Conservation (phyloP, 352 stramenopile genomes). For the Phytophthora litchii region DNA sequence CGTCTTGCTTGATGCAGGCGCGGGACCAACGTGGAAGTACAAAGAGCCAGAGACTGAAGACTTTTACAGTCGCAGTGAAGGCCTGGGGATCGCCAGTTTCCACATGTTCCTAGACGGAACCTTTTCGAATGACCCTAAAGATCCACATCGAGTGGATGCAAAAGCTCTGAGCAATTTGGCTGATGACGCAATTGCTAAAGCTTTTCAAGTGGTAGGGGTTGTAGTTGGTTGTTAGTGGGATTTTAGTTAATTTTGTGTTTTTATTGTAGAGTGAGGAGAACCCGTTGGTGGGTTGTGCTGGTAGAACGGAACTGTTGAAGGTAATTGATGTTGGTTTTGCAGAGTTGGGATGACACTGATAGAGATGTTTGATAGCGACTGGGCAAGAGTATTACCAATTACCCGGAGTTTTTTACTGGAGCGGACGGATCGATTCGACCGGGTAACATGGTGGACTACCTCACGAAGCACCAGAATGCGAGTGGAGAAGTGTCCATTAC, state of each 20-base stretch:
- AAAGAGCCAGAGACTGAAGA: conserved; percentile 72
- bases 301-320: conserved; percentile 76
- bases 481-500: conserved; percentile 69
- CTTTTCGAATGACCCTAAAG: conserved; percentile 62
- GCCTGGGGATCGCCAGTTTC: conserved; percentile 80
- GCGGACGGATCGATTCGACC: conserved; percentile 52
- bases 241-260: conserved; percentile 6
- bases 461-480: conserved; percentile 59
- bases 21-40: conserved; percentile 71
- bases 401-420: conserved; percentile 75
- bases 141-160: conserved; percentile 66
- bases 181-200: conserved; percentile 68
- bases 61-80: conserved; percentile 75
- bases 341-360: too few species aligned
- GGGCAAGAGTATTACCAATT: conserved; percentile 67
- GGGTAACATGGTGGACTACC: conserved; percentile 84
- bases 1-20: conserved; percentile 82
- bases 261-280: conserved; percentile 51
- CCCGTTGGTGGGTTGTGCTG: conserved; percentile 78
- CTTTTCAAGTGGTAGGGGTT: conserved; percentile 75
- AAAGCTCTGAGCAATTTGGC: conserved; percentile 57
- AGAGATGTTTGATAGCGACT: conserved; percentile 43
- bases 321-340: conserved; percentile 23
- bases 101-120: conserved; percentile 83
- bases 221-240: background rate